Conservation (phyloP, 176 grass and related monocot species). For the Rhynchospora tenuis region DNA sequence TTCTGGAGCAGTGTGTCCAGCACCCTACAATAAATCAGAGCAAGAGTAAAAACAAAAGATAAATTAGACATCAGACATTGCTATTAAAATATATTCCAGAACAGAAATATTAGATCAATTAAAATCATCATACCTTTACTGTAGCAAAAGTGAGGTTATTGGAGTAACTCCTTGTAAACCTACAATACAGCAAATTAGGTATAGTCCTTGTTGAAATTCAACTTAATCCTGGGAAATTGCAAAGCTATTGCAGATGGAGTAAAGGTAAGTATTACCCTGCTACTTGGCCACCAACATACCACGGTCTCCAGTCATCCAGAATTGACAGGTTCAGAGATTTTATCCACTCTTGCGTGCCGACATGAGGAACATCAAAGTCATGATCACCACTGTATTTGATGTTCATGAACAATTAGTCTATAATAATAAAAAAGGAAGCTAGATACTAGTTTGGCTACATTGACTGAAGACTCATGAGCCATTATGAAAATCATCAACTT, state of each 20-base stretch:
- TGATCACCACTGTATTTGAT: conserved; percentile 64
- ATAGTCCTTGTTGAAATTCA: background rate
- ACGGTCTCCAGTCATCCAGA: conserved; percentile 50
- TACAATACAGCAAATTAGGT: background rate
- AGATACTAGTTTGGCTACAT: background rate
- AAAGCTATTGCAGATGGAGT: background rate
- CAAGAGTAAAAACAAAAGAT: background rate
- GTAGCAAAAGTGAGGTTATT: conserved; percentile 85
- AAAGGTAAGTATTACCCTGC: conserved; percentile 39
- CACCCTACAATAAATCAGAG: conserved; percentile 14
- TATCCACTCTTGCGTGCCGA: conserved; percentile 61
- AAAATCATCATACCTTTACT: conserved; percentile 44
- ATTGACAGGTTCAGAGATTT: conserved; percentile 42
- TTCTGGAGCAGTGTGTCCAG: conserved; percentile 33
- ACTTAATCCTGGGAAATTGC: background rate
- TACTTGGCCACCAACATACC: conserved; percentile 53
- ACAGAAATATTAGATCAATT: background rate
- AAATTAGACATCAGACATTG: background rate
- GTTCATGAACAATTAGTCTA: background rate
- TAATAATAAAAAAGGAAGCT: background rate
- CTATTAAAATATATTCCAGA: background rate
- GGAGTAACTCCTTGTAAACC: conserved; percentile 54
- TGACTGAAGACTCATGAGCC: conserved; percentile 11
- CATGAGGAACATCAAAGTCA: conserved; percentile 36
- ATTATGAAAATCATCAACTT: background rate